Percentiles rank a stretch among this genome's conserved stretches.
phyloP scores from a whole-genome alignment of 1,284 basidiomycete genomes.

The Pseudozyma sp. region DNA sequence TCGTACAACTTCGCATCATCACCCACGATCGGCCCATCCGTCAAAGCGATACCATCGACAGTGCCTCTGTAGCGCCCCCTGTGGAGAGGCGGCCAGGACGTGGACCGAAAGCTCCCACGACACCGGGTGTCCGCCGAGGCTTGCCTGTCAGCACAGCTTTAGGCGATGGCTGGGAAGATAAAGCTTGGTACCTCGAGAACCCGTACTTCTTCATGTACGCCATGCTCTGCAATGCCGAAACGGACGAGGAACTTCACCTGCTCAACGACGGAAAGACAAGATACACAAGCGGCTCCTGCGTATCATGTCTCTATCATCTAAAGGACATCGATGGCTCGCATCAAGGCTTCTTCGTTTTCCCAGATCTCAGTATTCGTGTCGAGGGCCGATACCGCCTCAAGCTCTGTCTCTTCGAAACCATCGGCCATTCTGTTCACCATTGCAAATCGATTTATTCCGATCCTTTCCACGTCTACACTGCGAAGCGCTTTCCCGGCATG shows the following conservation, averaged over 20 bases:
- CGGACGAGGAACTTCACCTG: slow-evolving; percentile 89
- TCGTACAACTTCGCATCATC: slow-evolving; percentile 90
- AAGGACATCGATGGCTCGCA: slow-evolving; percentile 84
- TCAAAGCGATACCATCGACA: slow-evolving; percentile 19
- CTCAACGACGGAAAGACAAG: slow-evolving; percentile 91
- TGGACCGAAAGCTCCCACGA: slow-evolving; percentile 26
- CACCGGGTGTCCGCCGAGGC: slow-evolving; percentile 46
- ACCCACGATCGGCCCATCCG: slow-evolving; percentile 68
- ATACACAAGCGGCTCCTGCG: slow-evolving; percentile 87
- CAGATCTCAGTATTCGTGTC: slow-evolving; percentile 74
- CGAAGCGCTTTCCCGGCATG: slow-evolving; percentile 66
- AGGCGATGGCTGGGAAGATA: slow-evolving; percentile 66
- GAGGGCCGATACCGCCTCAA: slow-evolving; percentile 90
- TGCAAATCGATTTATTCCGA: slow-evolving; percentile 65
- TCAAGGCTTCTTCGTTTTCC: slow-evolving; percentile 75
- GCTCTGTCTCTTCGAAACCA: slow-evolving; percentile 84
- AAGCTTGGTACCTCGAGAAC: slow-evolving; percentile 67
- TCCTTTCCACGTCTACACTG: slow-evolving; percentile 63
- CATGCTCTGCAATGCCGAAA: slow-evolving; percentile 63
- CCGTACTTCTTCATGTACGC: slow-evolving; percentile 67
- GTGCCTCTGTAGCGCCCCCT: slow-evolving; percentile 29
- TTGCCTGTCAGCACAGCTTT: slow-evolving; percentile 53
- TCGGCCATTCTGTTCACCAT: slow-evolving; percentile 72
- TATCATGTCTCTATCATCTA: slow-evolving; percentile 92
- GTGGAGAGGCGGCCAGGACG: slow-evolving; percentile 40